Base-by-base conservation (phyloP, 805 yeast species). In the Sugiyamaella floridensis region DNA sequence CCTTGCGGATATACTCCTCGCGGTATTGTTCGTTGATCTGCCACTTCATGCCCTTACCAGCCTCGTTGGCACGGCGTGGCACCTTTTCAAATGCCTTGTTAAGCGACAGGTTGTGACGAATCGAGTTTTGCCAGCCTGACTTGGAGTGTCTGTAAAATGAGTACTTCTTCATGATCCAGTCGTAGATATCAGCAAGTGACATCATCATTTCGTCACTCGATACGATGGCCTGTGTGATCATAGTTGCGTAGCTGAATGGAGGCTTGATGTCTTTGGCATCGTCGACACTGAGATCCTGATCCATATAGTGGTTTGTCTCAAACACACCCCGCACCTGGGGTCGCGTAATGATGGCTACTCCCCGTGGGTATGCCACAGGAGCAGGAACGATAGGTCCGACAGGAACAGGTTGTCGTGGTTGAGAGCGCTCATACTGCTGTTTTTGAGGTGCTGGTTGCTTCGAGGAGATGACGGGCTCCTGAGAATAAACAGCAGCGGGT, bases 31-130 rank as follows among this genome's bases (percentile, higher is more conserved):
- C 93, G 57, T 89, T 82, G 54, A 93, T 90, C 71, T 89, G 95
- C 99, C 99, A 93, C 71, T 93, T 93, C 95, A 93, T 92, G 58
- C 99, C 98, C 69, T 93, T 93, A 15, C 99, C 99, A 0, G 98
- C 97, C 71, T 93, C 98, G 67, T 89, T 85, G 29, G 96, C 90
- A 65, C 86, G 80, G 63, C 99, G 78, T 42, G 98, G 97, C 19
- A 92, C 97, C 71, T 93, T 93, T 64, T 92, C 98, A 71, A 93
- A 93, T 14, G 99, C 98, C 73, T 92, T 93, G 70, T 93, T 93
- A 55, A 93, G 75, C 1, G 97, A 89, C 51, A 93, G 73, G 67
- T 93, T 93, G 70, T 93, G 99, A 61, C 99, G 82, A 60, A 93
- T 92, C 6, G 97, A 89, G 71, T 93, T 93, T 71, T 93, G 99